phyloP scores from a whole-genome alignment of 179 eudicot species.

The Nepenthes alata region DNA sequence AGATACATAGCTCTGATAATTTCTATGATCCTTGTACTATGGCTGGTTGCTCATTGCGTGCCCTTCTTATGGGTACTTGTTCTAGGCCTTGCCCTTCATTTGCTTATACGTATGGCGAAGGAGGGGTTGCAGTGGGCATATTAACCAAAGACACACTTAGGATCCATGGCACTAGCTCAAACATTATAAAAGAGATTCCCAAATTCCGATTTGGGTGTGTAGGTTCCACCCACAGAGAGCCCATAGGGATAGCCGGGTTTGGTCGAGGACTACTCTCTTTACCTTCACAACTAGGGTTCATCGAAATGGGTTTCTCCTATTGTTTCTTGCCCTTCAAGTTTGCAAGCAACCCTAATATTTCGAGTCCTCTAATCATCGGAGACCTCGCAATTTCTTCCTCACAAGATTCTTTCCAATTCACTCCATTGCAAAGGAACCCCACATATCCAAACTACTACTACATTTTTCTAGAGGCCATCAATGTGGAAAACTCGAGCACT shows the following conservation, averaged over 20 bases:
- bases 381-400: conserved; percentile 30
- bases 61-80: conserved; percentile 23
- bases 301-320: conserved; percentile 42
- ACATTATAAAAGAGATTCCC: conserved; percentile 19
- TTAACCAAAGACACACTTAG: conserved; percentile 38
- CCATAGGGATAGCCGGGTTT: conserved; percentile 51
- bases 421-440: conserved; percentile 39
- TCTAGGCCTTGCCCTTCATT: conserved; percentile 50
- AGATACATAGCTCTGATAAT: conserved; percentile 43
- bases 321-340: conserved; percentile 50
- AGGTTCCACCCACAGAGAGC: conserved; percentile 32
- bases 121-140: conserved; percentile 13
- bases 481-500: conserved; percentile 20
- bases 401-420: conserved; percentile 34
- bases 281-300: conserved; percentile 51
- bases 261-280: conserved; percentile 46
- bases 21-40: conserved; percentile 35
- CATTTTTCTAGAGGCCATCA: conserved; percentile 39
- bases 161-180: conserved; percentile 10
- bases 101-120: too few relatives aligned
- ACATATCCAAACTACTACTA: conserved; percentile 50
- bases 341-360: conserved; percentile 48
- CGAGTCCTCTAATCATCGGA: conserved; percentile 46
- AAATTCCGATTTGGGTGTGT: conserved; percentile 43
- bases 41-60: conserved; percentile 32